Conservation (phyloP, 2,329 filamentous ascomycete species). For the Trichophaea hybrida region DNA sequence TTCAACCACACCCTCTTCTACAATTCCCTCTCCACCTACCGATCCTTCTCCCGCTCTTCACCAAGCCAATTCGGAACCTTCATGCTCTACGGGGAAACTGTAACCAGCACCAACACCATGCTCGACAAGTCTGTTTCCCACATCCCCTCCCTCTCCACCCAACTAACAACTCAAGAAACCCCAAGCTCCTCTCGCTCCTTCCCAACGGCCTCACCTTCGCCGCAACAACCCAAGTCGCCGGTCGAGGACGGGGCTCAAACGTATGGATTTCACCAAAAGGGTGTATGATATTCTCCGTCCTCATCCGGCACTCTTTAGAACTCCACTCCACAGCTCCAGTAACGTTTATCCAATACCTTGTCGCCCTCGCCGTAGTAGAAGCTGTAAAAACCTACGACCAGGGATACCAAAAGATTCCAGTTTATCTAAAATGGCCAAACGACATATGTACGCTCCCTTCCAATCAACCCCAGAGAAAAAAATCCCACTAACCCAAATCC, state of each 20-base stretch:
- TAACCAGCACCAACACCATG: constrained; percentile 86
- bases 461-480: background rate
- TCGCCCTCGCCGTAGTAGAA: constrained; percentile 71
- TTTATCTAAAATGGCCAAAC: constrained; percentile 95
- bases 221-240: constrained; percentile 77
- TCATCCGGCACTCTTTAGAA: constrained; percentile 67
- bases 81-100: constrained; percentile 76
- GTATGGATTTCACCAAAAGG: constrained; percentile 90
- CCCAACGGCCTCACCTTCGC: constrained; percentile 77
- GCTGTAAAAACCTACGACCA: constrained; percentile 66
- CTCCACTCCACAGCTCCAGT: constrained; percentile 57
- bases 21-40: constrained; percentile 44
- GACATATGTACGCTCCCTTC: constrained; percentile 55
- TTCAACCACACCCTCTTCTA: constrained; percentile 79
- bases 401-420: constrained; percentile 59
- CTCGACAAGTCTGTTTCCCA: constrained; percentile 50
- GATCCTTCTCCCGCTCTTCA: constrained; percentile 35
- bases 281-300: constrained; percentile 71
- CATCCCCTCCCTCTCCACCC: constrained; percentile 1
- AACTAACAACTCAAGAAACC: constrained; percentile 45
- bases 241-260: constrained; percentile 75
- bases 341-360: constrained; percentile 86
- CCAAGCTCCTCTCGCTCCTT: constrained; percentile 56
- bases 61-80: constrained; percentile 52
- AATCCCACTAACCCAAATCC: background rate